These are phyloP conservation scores for Salicornia ramosissima DNA, from an alignment of 148 eudicot genomes.

Conservation along the genomic window DNA sequence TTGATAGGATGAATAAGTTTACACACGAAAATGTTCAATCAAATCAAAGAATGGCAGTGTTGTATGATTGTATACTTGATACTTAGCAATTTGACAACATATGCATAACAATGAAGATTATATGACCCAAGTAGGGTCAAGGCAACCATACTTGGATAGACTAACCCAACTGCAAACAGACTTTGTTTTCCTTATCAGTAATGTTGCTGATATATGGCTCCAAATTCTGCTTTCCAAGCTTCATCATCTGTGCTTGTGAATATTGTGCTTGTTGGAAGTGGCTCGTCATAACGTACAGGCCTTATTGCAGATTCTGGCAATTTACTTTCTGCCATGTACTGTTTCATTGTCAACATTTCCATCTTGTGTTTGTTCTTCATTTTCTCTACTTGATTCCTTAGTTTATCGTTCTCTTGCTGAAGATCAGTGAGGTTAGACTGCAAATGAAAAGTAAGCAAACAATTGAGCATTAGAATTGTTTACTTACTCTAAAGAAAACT, in stretches of 20 bases:
- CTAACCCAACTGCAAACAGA: not conserved
- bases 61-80: not conserved
- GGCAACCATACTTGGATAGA: not conserved
- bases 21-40: slow-evolving; percentile 4
- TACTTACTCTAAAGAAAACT: too few species aligned
- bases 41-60: slow-evolving; percentile 22
- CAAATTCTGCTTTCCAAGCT: slow-evolving; percentile 90
- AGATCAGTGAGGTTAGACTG: slow-evolving; percentile 48
- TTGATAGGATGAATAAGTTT: too few species aligned
- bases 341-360: slow-evolving; percentile 94
- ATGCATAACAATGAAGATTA: slow-evolving; percentile 7
- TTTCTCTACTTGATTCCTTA: slow-evolving; percentile 68
- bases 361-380: slow-evolving; percentile 91
- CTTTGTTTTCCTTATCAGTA: slow-evolving; percentile 48
- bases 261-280: slow-evolving; percentile 34
- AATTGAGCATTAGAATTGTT: too few species aligned
- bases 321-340: slow-evolving; percentile 86
- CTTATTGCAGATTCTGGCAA: slow-evolving; percentile 76
- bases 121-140: slow-evolving; percentile 33
- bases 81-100: slow-evolving; percentile 12
- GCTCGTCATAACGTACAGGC: slow-evolving; percentile 53
- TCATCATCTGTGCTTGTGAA: slow-evolving; percentile 32
- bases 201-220: slow-evolving; percentile 81
- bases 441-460: not conserved
- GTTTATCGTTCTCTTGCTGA: slow-evolving; percentile 71